These are phyloP conservation scores for Aspergillus diversus DNA, from an alignment of 495 filamentous ascomycete species.

Conservation along the genomic window DNA sequence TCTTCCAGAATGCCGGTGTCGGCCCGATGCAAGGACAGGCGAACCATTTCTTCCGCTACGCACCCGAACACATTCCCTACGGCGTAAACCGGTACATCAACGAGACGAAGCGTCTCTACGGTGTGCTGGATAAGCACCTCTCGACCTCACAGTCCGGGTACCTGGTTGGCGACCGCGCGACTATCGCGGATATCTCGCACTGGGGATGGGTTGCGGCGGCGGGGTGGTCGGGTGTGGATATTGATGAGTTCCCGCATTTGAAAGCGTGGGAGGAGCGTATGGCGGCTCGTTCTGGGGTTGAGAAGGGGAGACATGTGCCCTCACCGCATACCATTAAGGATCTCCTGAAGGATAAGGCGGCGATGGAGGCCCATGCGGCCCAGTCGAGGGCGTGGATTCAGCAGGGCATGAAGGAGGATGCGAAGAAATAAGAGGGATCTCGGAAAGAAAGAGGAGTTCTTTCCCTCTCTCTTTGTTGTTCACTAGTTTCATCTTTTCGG, in stretches of 20 bases:
- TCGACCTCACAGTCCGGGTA: conserved; percentile 64
- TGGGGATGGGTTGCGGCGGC: conserved; percentile 73
- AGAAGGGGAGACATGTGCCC: conserved; percentile 83
- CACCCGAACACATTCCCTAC: conserved; percentile 85
- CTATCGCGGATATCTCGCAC: conserved; percentile 82
- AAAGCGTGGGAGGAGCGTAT: conserved; percentile 77
- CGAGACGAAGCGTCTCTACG: conserved; percentile 80
- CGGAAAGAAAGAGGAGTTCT: too few relatives aligned
- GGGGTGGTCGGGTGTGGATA: conserved; percentile 73
- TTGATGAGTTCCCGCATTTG: conserved; percentile 77
- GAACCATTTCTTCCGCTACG: conserved; percentile 88
- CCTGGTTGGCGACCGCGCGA: conserved; percentile 77
- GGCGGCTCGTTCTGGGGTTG: conserved; percentile 64
- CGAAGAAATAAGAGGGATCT: conserved; percentile 33
- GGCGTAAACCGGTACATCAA: conserved; percentile 80
- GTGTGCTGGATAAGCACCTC: conserved; percentile 77
- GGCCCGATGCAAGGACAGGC: conserved; percentile 95
- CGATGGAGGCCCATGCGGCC: conserved; percentile 57
- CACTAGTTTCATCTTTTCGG: background rate
- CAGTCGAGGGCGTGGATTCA: conserved; percentile 61
- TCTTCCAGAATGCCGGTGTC: conserved; percentile 73
- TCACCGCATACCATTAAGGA: conserved; percentile 65
- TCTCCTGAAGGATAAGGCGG: conserved; percentile 55
- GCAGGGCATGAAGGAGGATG: conserved; percentile 64
- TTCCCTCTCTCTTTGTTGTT: background rate